Evolutionary conservation across 2,329 filamentous ascomycete genomes (phyloP).

Genomic region (Ophiosphaerella herpotricha): DNA sequence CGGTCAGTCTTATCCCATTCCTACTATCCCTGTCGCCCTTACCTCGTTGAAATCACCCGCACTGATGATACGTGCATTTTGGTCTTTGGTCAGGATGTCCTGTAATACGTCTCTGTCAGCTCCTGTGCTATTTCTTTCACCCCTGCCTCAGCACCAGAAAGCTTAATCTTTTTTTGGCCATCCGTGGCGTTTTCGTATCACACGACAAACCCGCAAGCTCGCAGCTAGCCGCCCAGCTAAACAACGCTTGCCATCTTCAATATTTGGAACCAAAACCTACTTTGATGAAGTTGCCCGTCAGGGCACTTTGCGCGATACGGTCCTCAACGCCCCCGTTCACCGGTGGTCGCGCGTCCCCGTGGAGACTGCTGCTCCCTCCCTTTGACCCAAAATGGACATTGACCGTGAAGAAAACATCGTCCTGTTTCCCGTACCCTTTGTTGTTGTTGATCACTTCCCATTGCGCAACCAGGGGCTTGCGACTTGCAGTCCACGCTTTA

Average conservation of each 20-base stretch:
- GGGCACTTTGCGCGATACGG: slow-evolving; percentile 50
- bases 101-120: slow-evolving; percentile 30
- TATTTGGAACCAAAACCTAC: slow-evolving; percentile 19
- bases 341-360: slow-evolving; percentile 69
- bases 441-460: slow-evolving; percentile 63
- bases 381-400: slow-evolving; percentile 73
- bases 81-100: slow-evolving; percentile 61
- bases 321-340: slow-evolving; percentile 67
- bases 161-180: slow-evolving; percentile 14
- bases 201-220: slow-evolving; percentile 16
- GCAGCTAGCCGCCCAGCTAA: slow-evolving; percentile 9
- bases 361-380: slow-evolving; percentile 66
- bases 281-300: slow-evolving; percentile 56
- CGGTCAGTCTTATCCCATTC: background rate
- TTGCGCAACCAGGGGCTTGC: slow-evolving; percentile 70
- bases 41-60: slow-evolving; percentile 73
- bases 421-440: slow-evolving; percentile 46
- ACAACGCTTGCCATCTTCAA: slow-evolving; percentile 6
- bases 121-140: background rate
- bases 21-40: background rate
- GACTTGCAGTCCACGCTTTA: slow-evolving; percentile 62
- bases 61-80: slow-evolving; percentile 61
- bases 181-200: slow-evolving; percentile 18
- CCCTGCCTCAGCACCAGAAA: background rate
- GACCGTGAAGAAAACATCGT: slow-evolving; percentile 65